Evolutionary conservation across 495 filamentous ascomycete genomes (phyloP).

Genomic region (Cercophora samala): DNA sequence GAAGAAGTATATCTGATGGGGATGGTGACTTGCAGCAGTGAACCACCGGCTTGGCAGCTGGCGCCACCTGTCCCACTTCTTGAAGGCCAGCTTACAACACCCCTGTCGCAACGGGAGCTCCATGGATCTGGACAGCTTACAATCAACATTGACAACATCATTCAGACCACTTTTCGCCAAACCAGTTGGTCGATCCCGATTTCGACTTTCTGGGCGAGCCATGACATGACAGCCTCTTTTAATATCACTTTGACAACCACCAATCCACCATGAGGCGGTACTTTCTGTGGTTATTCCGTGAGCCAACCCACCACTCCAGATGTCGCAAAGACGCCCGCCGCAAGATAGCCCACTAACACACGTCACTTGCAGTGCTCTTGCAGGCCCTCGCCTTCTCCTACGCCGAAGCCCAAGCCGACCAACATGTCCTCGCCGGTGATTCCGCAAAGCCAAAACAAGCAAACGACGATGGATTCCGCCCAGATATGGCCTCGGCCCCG

Average conservation of each 20-base stretch:
- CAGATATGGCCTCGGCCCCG: slow-evolving; percentile 26
- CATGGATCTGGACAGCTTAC: slow-evolving; percentile 9
- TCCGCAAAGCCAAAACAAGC: slow-evolving; percentile 21
- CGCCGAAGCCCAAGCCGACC: slow-evolving; percentile 32
- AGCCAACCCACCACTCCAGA: slow-evolving; percentile 16
- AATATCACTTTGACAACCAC: slow-evolving; percentile 22
- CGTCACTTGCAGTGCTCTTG: slow-evolving; percentile 42
- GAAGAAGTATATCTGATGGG: neutral
- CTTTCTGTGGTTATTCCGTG: slow-evolving; percentile 44
- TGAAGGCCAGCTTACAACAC: neutral
- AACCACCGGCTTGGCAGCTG: neutral
- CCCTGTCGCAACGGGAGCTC: neutral
- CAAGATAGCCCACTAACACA: slow-evolving; percentile 28
- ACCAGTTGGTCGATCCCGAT: neutral
- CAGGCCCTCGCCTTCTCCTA: slow-evolving; percentile 38
- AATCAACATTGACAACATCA: slow-evolving; percentile 1
- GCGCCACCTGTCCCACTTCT: neutral
- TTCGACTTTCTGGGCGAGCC: neutral
- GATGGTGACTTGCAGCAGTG: neutral
- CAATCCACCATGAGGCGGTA: slow-evolving; percentile 39
- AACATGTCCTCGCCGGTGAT: slow-evolving; percentile 35
- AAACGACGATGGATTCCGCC: slow-evolving; percentile 28
- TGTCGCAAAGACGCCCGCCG: slow-evolving; percentile 8
- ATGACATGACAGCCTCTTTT: slow-evolving; percentile 25
- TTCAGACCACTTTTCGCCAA: neutral